Evolutionary conservation across 2,329 filamentous ascomycete genomes (phyloP).

Genomic region (Fusarium setosum): DNA sequence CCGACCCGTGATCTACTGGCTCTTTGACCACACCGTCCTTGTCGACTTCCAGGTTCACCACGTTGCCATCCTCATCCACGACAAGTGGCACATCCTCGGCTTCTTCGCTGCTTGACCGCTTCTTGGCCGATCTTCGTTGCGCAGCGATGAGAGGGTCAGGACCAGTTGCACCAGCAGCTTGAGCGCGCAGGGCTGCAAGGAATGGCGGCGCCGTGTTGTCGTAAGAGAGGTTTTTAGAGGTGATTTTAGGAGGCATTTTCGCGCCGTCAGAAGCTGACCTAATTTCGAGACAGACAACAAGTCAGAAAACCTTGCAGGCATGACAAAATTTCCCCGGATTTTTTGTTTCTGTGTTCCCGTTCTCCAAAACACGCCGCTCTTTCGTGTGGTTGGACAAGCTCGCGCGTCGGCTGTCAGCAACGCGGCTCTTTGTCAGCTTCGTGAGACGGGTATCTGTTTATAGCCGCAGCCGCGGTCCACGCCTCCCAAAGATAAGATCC

Average conservation of each 20-base stretch:
- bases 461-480: constrained; percentile 8
- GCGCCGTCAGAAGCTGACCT: constrained; percentile 2
- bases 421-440: constrained; percentile 30
- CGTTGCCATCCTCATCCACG: constrained; percentile 78
- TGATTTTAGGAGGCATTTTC: constrained; percentile 70
- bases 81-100: constrained; percentile 82
- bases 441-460: constrained; percentile 3
- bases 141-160: constrained; percentile 65
- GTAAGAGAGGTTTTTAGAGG: constrained; percentile 77
- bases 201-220: constrained; percentile 69
- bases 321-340: constrained; percentile 2
- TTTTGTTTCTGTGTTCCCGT: background rate
- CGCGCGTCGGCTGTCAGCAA: constrained; percentile 6
- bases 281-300: background rate
- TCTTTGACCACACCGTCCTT: constrained; percentile 57
- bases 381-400: constrained; percentile 25
- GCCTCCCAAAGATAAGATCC: constrained; percentile 20
- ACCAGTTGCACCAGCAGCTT: constrained; percentile 60
- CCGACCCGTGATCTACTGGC: constrained; percentile 34
- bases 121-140: constrained; percentile 62
- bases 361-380: background rate
- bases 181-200: constrained; percentile 66
- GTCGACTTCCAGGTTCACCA: constrained; percentile 62
- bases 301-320: background rate
- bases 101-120: constrained; percentile 72